phyloP scores from a whole-genome alignment of 1,284 basidiomycete species.

The Cutaneotrichosporon cutaneum region DNA sequence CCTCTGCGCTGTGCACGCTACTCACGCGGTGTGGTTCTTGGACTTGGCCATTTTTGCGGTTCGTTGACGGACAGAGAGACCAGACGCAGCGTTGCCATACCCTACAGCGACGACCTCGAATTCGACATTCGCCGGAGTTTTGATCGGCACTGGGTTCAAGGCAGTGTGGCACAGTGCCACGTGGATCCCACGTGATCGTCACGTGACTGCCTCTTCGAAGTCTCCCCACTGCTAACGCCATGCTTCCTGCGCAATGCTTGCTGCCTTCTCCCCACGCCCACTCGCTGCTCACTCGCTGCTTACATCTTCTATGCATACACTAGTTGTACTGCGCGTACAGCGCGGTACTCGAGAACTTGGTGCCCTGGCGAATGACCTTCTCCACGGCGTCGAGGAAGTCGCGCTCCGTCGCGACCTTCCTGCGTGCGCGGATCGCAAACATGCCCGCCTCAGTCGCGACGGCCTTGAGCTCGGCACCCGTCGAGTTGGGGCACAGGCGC shows the following conservation, averaged over 20 bases:
- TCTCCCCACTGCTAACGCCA: too few species aligned
- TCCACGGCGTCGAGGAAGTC: slow-evolving; percentile 98
- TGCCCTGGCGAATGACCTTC: slow-evolving; percentile 96
- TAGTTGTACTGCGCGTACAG: slow-evolving; percentile 56
- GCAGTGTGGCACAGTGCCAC: neutral
- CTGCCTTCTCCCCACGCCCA: neutral
- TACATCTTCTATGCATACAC: slow-evolving; percentile 14
- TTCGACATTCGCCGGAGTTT: neutral
- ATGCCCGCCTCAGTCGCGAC: slow-evolving; percentile 99
- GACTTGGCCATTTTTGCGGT: slow-evolving; percentile 57
- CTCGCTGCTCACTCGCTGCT: neutral
- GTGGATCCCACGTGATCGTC: neutral
- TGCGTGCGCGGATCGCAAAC: slow-evolving; percentile 96
- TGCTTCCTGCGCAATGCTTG: neutral
- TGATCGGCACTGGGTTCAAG: neutral
- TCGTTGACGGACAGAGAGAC: slow-evolving; percentile 13
- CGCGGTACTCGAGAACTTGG: slow-evolving; percentile 86
- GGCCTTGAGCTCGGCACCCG: slow-evolving; percentile 92
- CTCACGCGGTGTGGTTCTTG: slow-evolving; percentile 59
- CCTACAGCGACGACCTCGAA: neutral
- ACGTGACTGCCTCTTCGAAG: too few species aligned
- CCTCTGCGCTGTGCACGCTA: neutral
- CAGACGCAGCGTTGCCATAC: neutral
- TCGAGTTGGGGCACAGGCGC: slow-evolving; percentile 94
- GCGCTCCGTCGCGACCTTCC: slow-evolving; percentile 95